Base-by-base conservation (phyloP, 1,284 basidiomycete species). In the Pseudozyma flocculosa region DNA sequence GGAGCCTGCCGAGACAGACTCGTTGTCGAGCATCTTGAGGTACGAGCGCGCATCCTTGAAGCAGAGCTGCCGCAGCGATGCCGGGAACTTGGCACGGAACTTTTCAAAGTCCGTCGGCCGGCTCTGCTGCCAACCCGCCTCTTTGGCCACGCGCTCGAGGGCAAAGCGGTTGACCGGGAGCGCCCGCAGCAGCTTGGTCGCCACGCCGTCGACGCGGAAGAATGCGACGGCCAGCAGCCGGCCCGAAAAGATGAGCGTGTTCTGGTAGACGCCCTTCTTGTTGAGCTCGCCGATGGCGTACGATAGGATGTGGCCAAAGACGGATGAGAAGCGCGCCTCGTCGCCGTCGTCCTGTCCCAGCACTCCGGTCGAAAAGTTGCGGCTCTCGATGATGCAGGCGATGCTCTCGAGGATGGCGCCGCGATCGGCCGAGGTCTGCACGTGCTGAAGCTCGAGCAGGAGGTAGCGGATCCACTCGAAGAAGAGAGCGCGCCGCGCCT, bases 251-350 rank as follows among this genome's bases (percentile, higher is more conserved):
- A 74, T 74, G 39, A 74, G 56, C 40, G 72, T 74, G 39, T 74
- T 74, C 43, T 74, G 72, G 43, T 74, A 74, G 21, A 74, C 72
- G 11, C 72, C 72, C 62, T 74, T 74, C 52, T 74, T 74, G 59
- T 74, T 74, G 39, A 74, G 56, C 62, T 74, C 72, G 21, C 72
- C 72, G 36, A 74, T 74, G 4, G 72, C 72, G 37, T 71, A 74
- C 4, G 58, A 61, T 17, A 72, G 22, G 38, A 73, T 73, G 43
- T 71, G 66, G 15, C 68, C 68, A 50, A 74, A 73, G 40, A 72
- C 66, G 2, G 62, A 61, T 13, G 54, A 62, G 59, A 73, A 74
- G 22, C 53, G 56, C 15, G 61, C 59, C 48, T 63, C 52, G 45
- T 74, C 72, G 34, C 61, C 58, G 2, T 29, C 47, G 44, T 74